Evolutionary conservation across 495 filamentous ascomycete genomes (phyloP).

Genomic region (Daldinia vernicosa): DNA sequence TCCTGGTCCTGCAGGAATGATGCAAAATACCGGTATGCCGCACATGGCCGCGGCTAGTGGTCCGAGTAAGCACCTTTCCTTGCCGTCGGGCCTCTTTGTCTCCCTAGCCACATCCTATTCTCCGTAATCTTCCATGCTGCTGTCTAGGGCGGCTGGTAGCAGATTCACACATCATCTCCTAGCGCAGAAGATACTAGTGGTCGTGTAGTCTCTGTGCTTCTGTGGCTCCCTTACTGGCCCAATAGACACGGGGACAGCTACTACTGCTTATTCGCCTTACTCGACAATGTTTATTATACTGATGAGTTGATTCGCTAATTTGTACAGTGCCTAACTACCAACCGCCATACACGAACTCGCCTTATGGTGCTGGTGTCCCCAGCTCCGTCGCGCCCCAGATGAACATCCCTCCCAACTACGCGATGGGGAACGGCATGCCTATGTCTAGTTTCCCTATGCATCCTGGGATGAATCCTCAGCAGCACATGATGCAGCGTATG

Average conservation of each 20-base stretch:
- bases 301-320: slow-evolving; percentile 30
- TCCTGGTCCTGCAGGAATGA: slow-evolving; percentile 61
- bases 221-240: slow-evolving; percentile 8
- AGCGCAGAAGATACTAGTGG: background rate
- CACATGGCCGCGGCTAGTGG: slow-evolving; percentile 60
- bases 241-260: slow-evolving; percentile 16
- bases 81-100: slow-evolving; percentile 38
- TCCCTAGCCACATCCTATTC: slow-evolving; percentile 21
- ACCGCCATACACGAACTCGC: slow-evolving; percentile 60
- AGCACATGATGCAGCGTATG: slow-evolving; percentile 60
- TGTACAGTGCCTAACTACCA: slow-evolving; percentile 60
- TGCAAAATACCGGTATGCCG: slow-evolving; percentile 62
- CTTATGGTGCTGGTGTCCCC: slow-evolving; percentile 57
- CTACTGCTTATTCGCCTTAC: slow-evolving; percentile 13
- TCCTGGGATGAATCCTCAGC: slow-evolving; percentile 52
- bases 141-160: slow-evolving; percentile 15
- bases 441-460: slow-evolving; percentile 51
- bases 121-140: slow-evolving; percentile 21
- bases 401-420: slow-evolving; percentile 59
- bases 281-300: slow-evolving; percentile 34
- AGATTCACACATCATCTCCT: slow-evolving; percentile 20
- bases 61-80: slow-evolving; percentile 56
- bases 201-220: slow-evolving; percentile 22
- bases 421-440: slow-evolving; percentile 55
- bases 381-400: slow-evolving; percentile 54